phyloP scores from a whole-genome alignment of 1,284 basidiomycete species.

The Pascua sp. region DNA sequence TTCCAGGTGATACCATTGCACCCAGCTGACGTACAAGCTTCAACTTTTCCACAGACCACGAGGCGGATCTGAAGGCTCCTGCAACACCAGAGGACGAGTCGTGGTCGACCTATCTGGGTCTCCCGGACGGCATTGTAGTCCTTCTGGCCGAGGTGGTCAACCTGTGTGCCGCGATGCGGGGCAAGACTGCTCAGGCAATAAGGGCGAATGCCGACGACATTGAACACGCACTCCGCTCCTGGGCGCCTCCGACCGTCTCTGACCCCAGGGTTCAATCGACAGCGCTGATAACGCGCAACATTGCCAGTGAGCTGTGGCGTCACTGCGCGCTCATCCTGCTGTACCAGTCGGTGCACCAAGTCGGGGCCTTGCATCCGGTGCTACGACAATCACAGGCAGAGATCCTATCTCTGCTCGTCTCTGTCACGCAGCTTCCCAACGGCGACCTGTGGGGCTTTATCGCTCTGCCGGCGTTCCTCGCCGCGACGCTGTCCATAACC shows the following conservation, averaged over 20 bases:
- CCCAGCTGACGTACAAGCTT: background rate
- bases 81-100: conserved; percentile 18
- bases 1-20: background rate
- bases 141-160: conserved; percentile 32
- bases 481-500: conserved; percentile 18
- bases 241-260: too few relatives aligned
- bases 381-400: conserved; percentile 22
- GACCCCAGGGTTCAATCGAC: conserved; percentile 8
- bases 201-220: too few relatives aligned
- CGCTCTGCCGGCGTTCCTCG: conserved; percentile 29
- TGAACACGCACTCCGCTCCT: too few relatives aligned
- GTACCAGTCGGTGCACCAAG: conserved; percentile 28
- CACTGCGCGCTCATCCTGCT: conserved; percentile 25
- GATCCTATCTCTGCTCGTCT: conserved; percentile 25
- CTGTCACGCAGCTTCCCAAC: conserved; percentile 24
- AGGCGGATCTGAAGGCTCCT: background rate
- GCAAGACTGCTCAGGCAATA: too few relatives aligned
- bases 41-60: background rate
- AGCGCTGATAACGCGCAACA: conserved; percentile 25
- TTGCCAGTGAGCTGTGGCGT: conserved; percentile 30
- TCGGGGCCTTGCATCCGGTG: conserved; percentile 28
- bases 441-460: conserved; percentile 29
- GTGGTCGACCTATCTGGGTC: conserved; percentile 33
- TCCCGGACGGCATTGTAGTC: conserved; percentile 30
- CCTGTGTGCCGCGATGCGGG: conserved; percentile 20